phyloP scores from a whole-genome alignment of 768 basidiomycete genomes.

The Tylopilus rubrobrunneus region DNA sequence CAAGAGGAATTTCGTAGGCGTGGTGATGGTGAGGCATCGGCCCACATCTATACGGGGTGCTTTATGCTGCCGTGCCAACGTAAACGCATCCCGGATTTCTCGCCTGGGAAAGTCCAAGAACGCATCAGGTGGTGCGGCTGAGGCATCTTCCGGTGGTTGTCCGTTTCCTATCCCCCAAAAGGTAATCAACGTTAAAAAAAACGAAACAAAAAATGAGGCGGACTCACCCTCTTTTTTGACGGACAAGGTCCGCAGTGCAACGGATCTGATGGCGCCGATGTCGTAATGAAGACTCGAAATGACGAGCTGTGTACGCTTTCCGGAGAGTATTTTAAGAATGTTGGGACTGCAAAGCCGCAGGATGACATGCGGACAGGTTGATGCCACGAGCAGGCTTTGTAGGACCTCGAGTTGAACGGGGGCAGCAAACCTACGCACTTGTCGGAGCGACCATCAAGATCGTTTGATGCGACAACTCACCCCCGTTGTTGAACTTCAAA shows the following conservation, averaged over 20 bases:
- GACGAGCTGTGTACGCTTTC: slow-evolving; percentile 34
- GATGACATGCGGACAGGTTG: slow-evolving; percentile 64
- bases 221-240: slow-evolving; percentile 36
- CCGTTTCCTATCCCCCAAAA: slow-evolving; percentile 10
- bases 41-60: slow-evolving; percentile 63
- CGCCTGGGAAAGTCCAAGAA: slow-evolving; percentile 54
- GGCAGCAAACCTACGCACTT: slow-evolving; percentile 40
- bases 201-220: neutral
- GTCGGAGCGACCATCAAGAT: neutral
- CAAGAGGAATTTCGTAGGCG: slow-evolving; percentile 60
- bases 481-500: slow-evolving; percentile 54
- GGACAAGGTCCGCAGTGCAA: slow-evolving; percentile 38
- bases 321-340: slow-evolving; percentile 45
- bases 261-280: slow-evolving; percentile 35
- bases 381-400: slow-evolving; percentile 60
- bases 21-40: slow-evolving; percentile 54
- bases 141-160: slow-evolving; percentile 15
- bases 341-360: slow-evolving; percentile 56
- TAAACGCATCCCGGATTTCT: slow-evolving; percentile 54
- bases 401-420: slow-evolving; percentile 59
- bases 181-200: neutral
- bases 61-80: slow-evolving; percentile 56
- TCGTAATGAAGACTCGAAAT: slow-evolving; percentile 33
- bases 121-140: slow-evolving; percentile 28
- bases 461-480: slow-evolving; percentile 34